Evolutionary conservation across 495 filamentous ascomycete species (phyloP).

Genomic region (Tuber borchii): DNA sequence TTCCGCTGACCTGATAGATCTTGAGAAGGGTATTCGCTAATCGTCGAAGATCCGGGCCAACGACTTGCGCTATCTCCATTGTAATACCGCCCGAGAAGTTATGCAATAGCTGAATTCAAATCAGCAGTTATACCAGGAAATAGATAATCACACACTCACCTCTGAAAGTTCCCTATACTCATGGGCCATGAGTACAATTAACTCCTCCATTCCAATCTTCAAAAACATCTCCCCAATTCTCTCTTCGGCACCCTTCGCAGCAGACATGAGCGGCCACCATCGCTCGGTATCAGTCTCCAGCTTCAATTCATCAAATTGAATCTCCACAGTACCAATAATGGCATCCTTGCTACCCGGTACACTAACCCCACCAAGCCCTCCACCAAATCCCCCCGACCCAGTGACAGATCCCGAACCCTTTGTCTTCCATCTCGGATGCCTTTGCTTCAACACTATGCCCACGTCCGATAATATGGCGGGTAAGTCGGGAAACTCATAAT

Average conservation of each 20-base stretch:
- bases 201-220: slow-evolving; percentile 74
- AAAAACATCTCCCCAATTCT: slow-evolving; percentile 80
- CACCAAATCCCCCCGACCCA: slow-evolving; percentile 40
- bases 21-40: slow-evolving; percentile 85
- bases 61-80: slow-evolving; percentile 69
- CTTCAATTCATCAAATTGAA: slow-evolving; percentile 77
- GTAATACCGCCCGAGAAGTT: slow-evolving; percentile 77
- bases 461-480: slow-evolving; percentile 71
- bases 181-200: slow-evolving; percentile 75
- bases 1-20: slow-evolving; percentile 92
- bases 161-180: slow-evolving; percentile 82
- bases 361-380: slow-evolving; percentile 39
- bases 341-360: slow-evolving; percentile 47
- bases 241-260: slow-evolving; percentile 54
- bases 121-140: neutral
- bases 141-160: slow-evolving; percentile 16
- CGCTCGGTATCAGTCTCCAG: slow-evolving; percentile 73
- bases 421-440: slow-evolving; percentile 47
- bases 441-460: slow-evolving; percentile 72
- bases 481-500: slow-evolving; percentile 78
- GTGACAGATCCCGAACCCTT: slow-evolving; percentile 36
- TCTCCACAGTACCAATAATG: slow-evolving; percentile 67
- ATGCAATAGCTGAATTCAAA: slow-evolving; percentile 56
- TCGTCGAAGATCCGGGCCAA: slow-evolving; percentile 67
- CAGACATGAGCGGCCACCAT: slow-evolving; percentile 79